Base-by-base conservation (phyloP, 2,329 filamentous ascomycete species). In the Xylaria polymorpha region DNA sequence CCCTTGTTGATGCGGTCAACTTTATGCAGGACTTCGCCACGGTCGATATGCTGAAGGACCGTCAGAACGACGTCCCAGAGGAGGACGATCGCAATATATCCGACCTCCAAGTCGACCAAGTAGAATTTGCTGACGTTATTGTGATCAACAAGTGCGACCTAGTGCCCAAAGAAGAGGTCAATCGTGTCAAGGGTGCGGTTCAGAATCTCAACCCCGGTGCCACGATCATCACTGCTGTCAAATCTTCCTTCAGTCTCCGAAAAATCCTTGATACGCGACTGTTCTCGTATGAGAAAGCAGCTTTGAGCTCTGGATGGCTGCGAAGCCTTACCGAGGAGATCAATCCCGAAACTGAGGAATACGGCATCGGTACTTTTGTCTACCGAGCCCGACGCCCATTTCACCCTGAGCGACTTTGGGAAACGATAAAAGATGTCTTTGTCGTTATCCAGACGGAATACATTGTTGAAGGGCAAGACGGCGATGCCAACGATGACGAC, bases 1-100 rank as follows among this genome's bases (percentile, higher is more conserved):
- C 91, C 0, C 88, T 93, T 18, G 88, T 94, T 39, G 91, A 93
- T 75, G 88, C 90, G 0, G 92, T 93, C 78, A 91, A 90, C 32
- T 87, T 93, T 73, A 87, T 92, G 72, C 84, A 90, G 60, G 91
- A 92, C 76, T 93, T 94, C 75, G 87, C 91, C 73, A 93, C 91
- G 0, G 84, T 85, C 1, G 90, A 93, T 66, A 85, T 93, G 15
- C 80, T 93, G 0, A 90, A 89, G 0, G 85, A 88, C 25, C 85
- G 91, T 1, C 88, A 86, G 64, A 83, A 50, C 2, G 88, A 91
- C 35, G 87, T 90, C 1, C 83, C 87, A 5, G 77, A 87, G 0
- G 91, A 93, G 72, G 91, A 94, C 68, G 90, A 94, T 72, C 83
- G 91, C 0, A 93, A 90, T 0, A 91, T 94, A 2, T 92, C 90